These are phyloP conservation scores for Podospora bellae-mahoneyi DNA, from an alignment of 495 filamentous ascomycete genomes.

Conservation along the genomic window DNA sequence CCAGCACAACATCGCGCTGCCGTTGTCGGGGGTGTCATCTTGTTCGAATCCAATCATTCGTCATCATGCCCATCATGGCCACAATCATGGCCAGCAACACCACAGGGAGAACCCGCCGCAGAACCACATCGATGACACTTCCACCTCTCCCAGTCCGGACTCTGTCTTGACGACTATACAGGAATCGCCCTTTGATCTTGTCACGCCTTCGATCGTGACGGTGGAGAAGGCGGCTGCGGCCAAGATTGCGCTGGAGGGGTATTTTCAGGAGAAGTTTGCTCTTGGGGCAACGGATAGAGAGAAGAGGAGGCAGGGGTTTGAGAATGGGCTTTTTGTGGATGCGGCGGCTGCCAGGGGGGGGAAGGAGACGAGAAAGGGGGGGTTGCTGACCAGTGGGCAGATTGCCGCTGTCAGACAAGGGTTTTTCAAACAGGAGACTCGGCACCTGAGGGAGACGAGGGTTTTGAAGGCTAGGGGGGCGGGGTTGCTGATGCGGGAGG, in stretches of 20 bases:
- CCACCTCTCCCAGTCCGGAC: conserved; percentile 26
- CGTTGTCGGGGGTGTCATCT: not conserved
- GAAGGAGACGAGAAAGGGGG: conserved; percentile 21
- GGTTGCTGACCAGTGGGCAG: conserved; percentile 51
- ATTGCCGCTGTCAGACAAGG: conserved; percentile 47
- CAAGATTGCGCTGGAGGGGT: conserved; percentile 82
- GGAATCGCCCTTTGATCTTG: conserved; percentile 36
- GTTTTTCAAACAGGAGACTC: conserved; percentile 65
- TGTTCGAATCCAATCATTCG: not conserved
- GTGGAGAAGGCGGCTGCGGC: conserved; percentile 74
- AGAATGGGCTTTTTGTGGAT: conserved; percentile 49
- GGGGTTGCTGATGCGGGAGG: conserved; percentile 31
- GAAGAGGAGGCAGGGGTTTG: conserved; percentile 63
- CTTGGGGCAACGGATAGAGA: conserved; percentile 48
- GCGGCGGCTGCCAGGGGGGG: conserved; percentile 36
- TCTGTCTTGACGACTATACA: conserved; percentile 41
- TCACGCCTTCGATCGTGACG: conserved; percentile 63
- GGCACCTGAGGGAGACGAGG: conserved; percentile 71
- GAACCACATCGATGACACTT: not conserved
- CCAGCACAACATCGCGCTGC: not conserved
- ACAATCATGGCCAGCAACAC: not conserved
- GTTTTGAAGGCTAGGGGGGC: conserved; percentile 62
- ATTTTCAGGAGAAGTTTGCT: conserved; percentile 61
- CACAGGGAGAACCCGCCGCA: conserved; percentile 22
- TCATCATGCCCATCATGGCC: not conserved